Conservation (phyloP, 192 early-diverging fungal genomes). For the Gryganskiella cystojenkinii region DNA sequence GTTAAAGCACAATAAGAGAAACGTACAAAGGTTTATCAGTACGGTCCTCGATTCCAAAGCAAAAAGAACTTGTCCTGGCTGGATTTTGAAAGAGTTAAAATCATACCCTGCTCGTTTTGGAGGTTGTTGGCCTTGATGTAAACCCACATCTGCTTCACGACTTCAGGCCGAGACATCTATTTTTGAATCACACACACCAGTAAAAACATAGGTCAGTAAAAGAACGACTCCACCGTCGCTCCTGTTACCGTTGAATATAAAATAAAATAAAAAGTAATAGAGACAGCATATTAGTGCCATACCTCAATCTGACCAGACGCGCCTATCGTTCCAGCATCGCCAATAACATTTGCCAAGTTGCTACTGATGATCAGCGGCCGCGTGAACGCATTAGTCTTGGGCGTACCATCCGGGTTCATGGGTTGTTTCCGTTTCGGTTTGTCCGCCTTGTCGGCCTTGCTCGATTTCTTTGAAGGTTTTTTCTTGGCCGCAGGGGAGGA, state of each 20-base stretch:
- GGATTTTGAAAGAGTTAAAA: too few relatives aligned
- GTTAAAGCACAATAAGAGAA: not conserved
- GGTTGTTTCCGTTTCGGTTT: constrained; percentile 57
- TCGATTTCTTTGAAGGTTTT: constrained; percentile 4
- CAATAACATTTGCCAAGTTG: constrained; percentile 53
- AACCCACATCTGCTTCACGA: constrained; percentile 68
- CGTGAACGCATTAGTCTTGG: constrained; percentile 26
- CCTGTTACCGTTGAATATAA: not conserved
- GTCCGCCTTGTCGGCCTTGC: constrained; percentile 11
- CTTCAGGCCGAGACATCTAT: constrained; percentile 68
- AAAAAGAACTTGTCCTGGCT: not conserved
- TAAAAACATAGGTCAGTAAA: not conserved
- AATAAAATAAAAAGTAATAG: not conserved
- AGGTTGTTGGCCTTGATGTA: constrained; percentile 69
- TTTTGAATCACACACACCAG: not conserved
- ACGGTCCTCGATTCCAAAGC: too few relatives aligned
- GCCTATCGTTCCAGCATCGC: constrained; percentile 48
- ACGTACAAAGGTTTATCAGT: not conserved
- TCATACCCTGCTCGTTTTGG: constrained; percentile 58
- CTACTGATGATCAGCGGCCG: constrained; percentile 34
- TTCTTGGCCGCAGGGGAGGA: constrained; percentile 8
- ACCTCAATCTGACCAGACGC: constrained; percentile 58
- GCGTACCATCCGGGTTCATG: constrained; percentile 53
- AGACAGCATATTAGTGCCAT: constrained; percentile 4
- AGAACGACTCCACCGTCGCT: not conserved